Evolutionary conservation across 2,329 filamentous ascomycete species (phyloP), one percentile per base, ranked within the genome.

Genomic region (Stachybotrys chlorohalonatus): DNA sequence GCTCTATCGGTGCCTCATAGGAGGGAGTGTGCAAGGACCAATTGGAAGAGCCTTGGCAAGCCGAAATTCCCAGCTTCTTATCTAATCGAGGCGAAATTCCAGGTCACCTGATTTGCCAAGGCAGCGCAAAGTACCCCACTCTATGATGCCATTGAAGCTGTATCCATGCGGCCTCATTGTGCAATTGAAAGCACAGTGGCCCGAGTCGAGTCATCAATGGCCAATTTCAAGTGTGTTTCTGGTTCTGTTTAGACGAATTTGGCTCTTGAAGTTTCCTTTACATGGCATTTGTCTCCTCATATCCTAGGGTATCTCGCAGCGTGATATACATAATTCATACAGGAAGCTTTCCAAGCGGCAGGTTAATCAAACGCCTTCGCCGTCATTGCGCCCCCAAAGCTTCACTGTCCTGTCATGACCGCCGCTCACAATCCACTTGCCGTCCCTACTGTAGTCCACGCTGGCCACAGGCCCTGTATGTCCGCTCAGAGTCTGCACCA

Each of bases 341-440:
- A 57, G 52, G 56, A 49, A 53, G 53, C 47, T 55, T 56, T 52
- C 51, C 36, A 42, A 42, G 9, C 36, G 13, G 36, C 36, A 42
- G 36, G 8, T 13, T 13, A 3, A 42, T 65, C 60, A 82, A 36
- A 82, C 61, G 30, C 72, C 72, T 61, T 85, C 77, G 55, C 81
- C 81, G 66, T 90, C 89, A 60, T 96, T 93, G 59, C 91, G 83
- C 5, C 90, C 90, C 94, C 94, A 99, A 2, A 99, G 77, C 76
- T 99, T 99, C 52, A 97, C 89, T 2, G 93, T 97, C 53, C 92
- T 82, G 71, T 99, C 94, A 67, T 96, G 90, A 3, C 94, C 92
- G 61, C 90, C 91, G 68, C 91, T 96, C 30, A 93, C 89, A 69
- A 99, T 95, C 90, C 91, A 99, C 66, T 80, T 87, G 8, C 86